Evolutionary conservation across 805 yeast species (phyloP), one percentile per base, ranked within the genome.

Genomic region (Teunomyces cretensis): DNA sequence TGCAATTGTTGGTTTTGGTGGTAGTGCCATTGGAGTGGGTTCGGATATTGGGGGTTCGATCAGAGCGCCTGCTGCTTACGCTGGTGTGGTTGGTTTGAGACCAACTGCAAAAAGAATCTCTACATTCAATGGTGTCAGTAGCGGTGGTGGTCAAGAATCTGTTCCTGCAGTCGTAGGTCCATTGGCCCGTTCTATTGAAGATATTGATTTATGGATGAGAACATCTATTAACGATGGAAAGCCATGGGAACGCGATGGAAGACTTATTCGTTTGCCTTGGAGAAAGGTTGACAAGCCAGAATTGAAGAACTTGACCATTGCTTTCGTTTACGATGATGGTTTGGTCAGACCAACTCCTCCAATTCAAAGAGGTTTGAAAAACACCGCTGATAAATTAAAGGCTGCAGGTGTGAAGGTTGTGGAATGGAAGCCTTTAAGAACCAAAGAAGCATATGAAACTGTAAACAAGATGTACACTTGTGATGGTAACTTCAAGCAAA

Each of bases 41-140:
- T 78, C 86, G 22, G 89, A 84, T 57, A 83, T 84, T 50, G 89
- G 89, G 47, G 89, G 89, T 1, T 78, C 84, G 11, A 79, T 84
- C 45, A 72, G 89, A 48, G 77, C 74, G 7, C 89, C 89, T 2
- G 83, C 86, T 30, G 87, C 87, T 0, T 82, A 76, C 57, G 70
- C 78, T 38, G 86, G 86, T 31, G 56, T 75, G 39, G 79, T 69
- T 55, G 88, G 88, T n/a, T 61, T 84, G 47, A 76, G 85, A 54
- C 86, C 87, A 26, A 68, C 84, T 6, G 68, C 81, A 3, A 75
- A 78, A 60, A 73, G 88, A 59, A 65, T 81, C 39, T 52, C 64
- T 8, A 49, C 60, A 6, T 44, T 46, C 17, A 80, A 81, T 45
- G 76, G 79, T 50, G 68, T 83, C 50, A 67, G 84, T 36, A 68